These are phyloP conservation scores for Rhizoclosmatium globosum DNA, from an alignment of 192 early-diverging fungal species.

Conservation along the genomic window DNA sequence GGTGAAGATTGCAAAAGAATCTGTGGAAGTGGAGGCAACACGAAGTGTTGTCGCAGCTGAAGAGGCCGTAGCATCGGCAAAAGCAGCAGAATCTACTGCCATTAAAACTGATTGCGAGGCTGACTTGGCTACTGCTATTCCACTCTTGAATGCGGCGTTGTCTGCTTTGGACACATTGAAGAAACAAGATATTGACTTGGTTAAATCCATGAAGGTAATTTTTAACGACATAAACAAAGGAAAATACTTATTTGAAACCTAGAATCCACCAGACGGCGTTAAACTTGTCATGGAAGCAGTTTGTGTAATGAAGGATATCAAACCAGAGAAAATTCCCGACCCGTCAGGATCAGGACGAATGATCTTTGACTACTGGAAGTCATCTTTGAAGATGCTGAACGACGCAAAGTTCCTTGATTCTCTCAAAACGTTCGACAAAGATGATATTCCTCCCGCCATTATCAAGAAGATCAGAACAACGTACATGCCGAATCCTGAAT, in stretches of 20 bases:
- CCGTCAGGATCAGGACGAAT: constrained; percentile 68
- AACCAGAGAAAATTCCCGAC: constrained; percentile 69
- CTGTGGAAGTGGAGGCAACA: constrained; percentile 66
- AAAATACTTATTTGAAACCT: not conserved
- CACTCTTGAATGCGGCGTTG: constrained; percentile 64
- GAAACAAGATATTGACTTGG: constrained; percentile 68
- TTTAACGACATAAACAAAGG: not conserved
- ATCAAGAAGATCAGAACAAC: constrained; percentile 66
- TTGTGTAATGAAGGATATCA: constrained; percentile 73
- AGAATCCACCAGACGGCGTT: constrained; percentile 68
- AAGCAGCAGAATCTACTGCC: constrained; percentile 61
- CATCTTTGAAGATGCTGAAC: constrained; percentile 65
- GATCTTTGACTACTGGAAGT: constrained; percentile 74
- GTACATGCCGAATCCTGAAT: constrained; percentile 69
- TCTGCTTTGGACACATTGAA: constrained; percentile 67
- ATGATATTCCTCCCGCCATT: constrained; percentile 65
- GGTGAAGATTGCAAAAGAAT: constrained; percentile 66
- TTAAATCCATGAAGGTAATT: constrained; percentile 64
- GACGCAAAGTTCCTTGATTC: constrained; percentile 63
- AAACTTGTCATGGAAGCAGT: constrained; percentile 72
- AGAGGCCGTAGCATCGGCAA: constrained; percentile 63
- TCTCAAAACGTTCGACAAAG: constrained; percentile 67
- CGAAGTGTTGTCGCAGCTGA: constrained; percentile 64
- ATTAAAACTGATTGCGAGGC: constrained; percentile 68
- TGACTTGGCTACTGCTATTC: constrained; percentile 67